Percentiles rank a stretch among this genome's conserved stretches.
Evolutionary conservation across 768 basidiomycete species (phyloP).

Genomic region (Chalciporus pseudorubinellus): DNA sequence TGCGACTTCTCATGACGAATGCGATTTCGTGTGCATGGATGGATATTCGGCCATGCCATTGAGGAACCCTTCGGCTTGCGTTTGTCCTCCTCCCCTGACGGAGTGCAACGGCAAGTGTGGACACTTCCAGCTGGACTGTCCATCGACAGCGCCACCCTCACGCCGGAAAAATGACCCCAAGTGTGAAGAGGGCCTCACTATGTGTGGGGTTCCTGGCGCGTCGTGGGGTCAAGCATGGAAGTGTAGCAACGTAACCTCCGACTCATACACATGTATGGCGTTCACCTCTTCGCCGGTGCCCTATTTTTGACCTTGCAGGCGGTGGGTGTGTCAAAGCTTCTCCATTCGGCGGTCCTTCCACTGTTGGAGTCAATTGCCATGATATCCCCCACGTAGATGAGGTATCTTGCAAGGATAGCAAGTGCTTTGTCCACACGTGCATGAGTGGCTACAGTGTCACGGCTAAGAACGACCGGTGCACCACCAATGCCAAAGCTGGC

Average conservation of each 20-base stretch:
- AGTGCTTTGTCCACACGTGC: constrained; percentile 31
- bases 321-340: constrained; percentile 34
- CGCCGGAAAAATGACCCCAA: constrained; percentile 17
- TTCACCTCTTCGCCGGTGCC: background rate
- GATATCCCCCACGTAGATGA: constrained; percentile 27
- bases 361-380: constrained; percentile 32
- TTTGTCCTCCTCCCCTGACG: constrained; percentile 23
- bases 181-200: constrained; percentile 21
- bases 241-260: constrained; percentile 29
- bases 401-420: constrained; percentile 27
- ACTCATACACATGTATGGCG: constrained; percentile 33
- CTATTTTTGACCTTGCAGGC: constrained; percentile 18
- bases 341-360: constrained; percentile 15
- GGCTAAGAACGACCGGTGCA: constrained; percentile 12
- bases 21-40: constrained; percentile 30
- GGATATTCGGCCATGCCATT: constrained; percentile 25
- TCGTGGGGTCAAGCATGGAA: constrained; percentile 24
- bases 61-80: constrained; percentile 21
- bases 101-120: constrained; percentile 35
- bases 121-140: constrained; percentile 21
- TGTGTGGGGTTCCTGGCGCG: constrained; percentile 26
- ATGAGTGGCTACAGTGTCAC: constrained; percentile 17
- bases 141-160: constrained; percentile 10
- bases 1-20: constrained; percentile 20
- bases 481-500: background rate